phyloP scores from a whole-genome alignment of 805 yeast species.

The Metschnikowia drakensbergensis region DNA sequence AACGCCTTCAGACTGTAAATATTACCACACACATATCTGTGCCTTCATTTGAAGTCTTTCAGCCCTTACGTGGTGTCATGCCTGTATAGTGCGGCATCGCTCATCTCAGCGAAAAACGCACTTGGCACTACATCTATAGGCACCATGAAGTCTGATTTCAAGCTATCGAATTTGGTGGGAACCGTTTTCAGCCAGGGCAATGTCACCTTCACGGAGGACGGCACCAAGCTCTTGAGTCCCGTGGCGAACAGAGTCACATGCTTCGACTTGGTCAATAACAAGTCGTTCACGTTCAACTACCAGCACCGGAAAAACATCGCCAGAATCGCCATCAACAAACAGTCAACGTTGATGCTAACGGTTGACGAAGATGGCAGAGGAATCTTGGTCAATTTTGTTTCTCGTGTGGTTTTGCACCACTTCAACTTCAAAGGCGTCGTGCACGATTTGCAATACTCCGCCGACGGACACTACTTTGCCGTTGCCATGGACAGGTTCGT shows the following conservation, averaged over 20 bases:
- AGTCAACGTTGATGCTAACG: conserved; percentile 72
- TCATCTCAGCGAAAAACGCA: conserved; percentile 16
- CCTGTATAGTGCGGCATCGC: conserved; percentile 12
- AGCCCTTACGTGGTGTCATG: neutral
- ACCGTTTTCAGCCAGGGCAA: conserved; percentile 96
- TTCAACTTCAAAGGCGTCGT: conserved; percentile 87
- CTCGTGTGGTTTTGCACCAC: conserved; percentile 85
- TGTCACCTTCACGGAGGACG: conserved; percentile 79
- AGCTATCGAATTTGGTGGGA: conserved; percentile 85
- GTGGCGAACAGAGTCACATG: conserved; percentile 92
- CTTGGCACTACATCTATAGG: neutral
- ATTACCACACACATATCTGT: neutral
- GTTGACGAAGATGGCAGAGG: conserved; percentile 94
- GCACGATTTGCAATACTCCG: conserved; percentile 72
- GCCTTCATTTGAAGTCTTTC: neutral
- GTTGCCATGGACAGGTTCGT: conserved; percentile 76
- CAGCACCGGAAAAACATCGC: conserved; percentile 86
- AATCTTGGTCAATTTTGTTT: conserved; percentile 76
- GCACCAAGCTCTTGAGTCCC: conserved; percentile 77
- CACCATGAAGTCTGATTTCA: conserved; percentile 79
- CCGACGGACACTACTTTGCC: conserved; percentile 86
- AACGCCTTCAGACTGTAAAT: neutral
- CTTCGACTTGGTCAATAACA: conserved; percentile 80
- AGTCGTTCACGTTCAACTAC: conserved; percentile 83
- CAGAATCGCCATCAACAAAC: conserved; percentile 76